Evolutionary conservation across 371 early-diverging fungal genomes (phyloP).

Genomic region (Phascolomyces articulosus): DNA sequence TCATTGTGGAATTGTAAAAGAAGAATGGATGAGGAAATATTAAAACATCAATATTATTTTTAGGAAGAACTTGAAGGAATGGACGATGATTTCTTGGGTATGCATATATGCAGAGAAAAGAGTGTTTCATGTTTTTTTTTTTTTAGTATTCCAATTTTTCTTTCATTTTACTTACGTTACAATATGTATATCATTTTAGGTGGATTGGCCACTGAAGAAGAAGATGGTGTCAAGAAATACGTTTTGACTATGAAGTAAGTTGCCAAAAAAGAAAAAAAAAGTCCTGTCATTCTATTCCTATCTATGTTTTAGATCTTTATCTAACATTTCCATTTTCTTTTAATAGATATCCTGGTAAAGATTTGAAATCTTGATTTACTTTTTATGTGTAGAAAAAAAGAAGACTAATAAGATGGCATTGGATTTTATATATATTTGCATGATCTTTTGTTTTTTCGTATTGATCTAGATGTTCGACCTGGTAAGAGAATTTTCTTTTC

Average conservation of each 20-base stretch:
- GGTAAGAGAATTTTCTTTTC: constrained; percentile 27
- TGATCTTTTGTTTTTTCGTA: neutral
- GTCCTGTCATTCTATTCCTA: too few relatives aligned
- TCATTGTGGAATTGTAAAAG: constrained; percentile 30
- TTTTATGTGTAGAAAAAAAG: too few relatives aligned
- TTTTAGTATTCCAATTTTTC: too few relatives aligned
- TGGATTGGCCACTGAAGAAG: constrained; percentile 53
- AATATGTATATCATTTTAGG: constrained; percentile 14
- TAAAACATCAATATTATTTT: too few relatives aligned
- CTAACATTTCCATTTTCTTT: neutral
- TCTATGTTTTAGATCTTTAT: too few relatives aligned
- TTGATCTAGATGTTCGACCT: constrained; percentile 41
- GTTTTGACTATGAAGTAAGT: constrained; percentile 78
- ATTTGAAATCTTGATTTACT: neutral
- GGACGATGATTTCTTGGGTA: constrained; percentile 73
- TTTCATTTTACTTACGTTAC: neutral
- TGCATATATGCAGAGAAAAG: constrained; percentile 17
- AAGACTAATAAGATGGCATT: too few relatives aligned
- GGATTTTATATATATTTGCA: neutral
- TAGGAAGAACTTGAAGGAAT: constrained; percentile 78
- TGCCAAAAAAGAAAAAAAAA: too few relatives aligned
- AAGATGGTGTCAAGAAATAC: constrained; percentile 67
- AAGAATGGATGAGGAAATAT: too few relatives aligned
- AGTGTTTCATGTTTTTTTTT: neutral
- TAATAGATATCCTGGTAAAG: constrained; percentile 44